phyloP scores from a whole-genome alignment of 73 alveolate genomes.

The Paramecium primaurelia region DNA sequence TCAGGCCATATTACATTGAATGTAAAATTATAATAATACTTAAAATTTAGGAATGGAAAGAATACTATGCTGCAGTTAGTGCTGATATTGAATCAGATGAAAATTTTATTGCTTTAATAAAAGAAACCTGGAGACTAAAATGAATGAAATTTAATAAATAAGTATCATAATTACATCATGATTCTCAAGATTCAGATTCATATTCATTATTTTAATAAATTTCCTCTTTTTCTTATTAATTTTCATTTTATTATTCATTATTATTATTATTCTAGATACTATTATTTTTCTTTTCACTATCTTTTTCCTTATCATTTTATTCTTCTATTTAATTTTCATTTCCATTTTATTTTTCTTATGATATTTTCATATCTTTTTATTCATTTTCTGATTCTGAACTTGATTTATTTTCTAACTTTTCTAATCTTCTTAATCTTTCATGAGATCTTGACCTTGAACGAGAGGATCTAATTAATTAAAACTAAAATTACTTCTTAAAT shows the following conservation, averaged over 20 bases:
- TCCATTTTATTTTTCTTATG: not conserved
- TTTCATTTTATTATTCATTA: not conserved
- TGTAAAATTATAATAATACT: not conserved
- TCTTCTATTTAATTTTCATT: not conserved
- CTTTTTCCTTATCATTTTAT: not conserved
- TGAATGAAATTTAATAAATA: constrained; percentile 14
- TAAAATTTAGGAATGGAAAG: constrained; percentile 63
- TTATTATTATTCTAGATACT: not conserved
- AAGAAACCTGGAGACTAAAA: constrained; percentile 69
- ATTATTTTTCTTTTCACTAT: not conserved
- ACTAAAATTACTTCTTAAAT: not conserved
- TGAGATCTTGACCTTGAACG: constrained; percentile 36
- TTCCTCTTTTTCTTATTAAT: not conserved
- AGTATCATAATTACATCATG: not conserved
- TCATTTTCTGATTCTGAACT: not conserved
- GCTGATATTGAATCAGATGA: constrained; percentile 72
- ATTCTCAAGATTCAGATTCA: constrained; percentile 18
- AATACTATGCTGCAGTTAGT: constrained; percentile 73
- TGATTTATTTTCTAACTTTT: constrained; percentile 23
- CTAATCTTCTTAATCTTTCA: constrained; percentile 25
- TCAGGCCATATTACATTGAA: constrained; percentile 61
- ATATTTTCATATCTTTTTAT: not conserved
- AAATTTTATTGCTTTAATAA: constrained; percentile 61
- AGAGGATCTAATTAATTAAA: not conserved
- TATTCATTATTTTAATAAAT: constrained; percentile 5